Evolutionary conservation across 768 basidiomycete genomes (phyloP).

Genomic region (Hirschioporus abietinus): DNA sequence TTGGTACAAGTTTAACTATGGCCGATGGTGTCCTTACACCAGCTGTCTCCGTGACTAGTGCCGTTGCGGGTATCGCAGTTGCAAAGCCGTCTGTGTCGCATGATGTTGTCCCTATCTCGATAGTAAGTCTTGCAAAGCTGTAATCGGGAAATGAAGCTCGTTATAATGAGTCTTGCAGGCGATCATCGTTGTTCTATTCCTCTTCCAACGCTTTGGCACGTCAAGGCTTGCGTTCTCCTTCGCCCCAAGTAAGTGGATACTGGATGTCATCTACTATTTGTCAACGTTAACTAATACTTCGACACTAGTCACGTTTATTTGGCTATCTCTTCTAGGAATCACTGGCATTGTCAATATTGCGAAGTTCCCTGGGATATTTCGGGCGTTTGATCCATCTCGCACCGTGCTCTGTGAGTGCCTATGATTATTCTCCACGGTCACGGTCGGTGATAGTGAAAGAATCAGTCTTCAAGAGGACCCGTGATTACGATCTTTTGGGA

Average conservation of each 20-base stretch:
- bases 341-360: constrained; percentile 58
- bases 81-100: constrained; percentile 43
- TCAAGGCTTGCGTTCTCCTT: constrained; percentile 44
- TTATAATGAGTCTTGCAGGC: constrained; percentile 26
- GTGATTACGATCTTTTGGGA: constrained; percentile 52
- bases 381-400: constrained; percentile 63
- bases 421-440: not conserved
- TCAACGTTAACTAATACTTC: not conserved
- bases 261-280: not conserved
- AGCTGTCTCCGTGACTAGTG: constrained; percentile 64
- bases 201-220: constrained; percentile 58
- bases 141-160: not conserved
- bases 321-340: constrained; percentile 46
- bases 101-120: constrained; percentile 53
- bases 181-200: constrained; percentile 52
- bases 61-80: constrained; percentile 63
- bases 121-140: constrained; percentile 31
- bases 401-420: constrained; percentile 49
- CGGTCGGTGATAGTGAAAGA: constrained; percentile 3
- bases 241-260: constrained; percentile 40
- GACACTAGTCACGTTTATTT: constrained; percentile 43
- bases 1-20: constrained; percentile 63
- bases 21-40: constrained; percentile 67
- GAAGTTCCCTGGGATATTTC: constrained; percentile 50
- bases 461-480: constrained; percentile 60